Conservation (phyloP, 352 stramenopile genomes). For the Thraustochytrium striatum region DNA sequence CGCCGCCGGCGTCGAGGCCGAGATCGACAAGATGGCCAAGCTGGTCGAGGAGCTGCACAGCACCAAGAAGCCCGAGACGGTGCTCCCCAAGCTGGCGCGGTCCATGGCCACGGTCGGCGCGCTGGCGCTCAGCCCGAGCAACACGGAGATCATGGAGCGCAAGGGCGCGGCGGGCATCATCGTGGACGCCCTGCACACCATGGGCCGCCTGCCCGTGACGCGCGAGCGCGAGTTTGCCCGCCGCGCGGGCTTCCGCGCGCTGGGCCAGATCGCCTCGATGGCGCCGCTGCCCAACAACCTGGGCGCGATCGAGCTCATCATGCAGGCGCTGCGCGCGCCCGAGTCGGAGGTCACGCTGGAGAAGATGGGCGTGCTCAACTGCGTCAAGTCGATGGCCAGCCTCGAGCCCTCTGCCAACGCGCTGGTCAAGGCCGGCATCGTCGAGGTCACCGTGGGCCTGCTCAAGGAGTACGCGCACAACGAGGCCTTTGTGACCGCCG, state of each 20-base stretch:
- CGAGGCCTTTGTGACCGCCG: conserved; percentile 6
- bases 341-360: conserved; percentile 42
- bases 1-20: conserved; percentile 21
- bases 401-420: background rate
- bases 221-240: conserved; percentile 18
- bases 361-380: conserved; percentile 50
- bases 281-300: background rate
- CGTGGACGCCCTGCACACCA: conserved; percentile 1
- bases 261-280: conserved; percentile 43
- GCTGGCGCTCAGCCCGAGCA: conserved; percentile 26
- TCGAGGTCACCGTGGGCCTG: conserved; percentile 38
- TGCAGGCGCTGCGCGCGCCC: conserved; percentile 14
- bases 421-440: conserved; percentile 26
- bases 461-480: conserved; percentile 41
- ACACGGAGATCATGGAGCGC: conserved; percentile 28
- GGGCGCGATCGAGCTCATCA: conserved; percentile 18
- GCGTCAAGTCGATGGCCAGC: conserved; percentile 40
- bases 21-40: conserved; percentile 45
- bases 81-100: conserved; percentile 41
- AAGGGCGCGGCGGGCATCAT: conserved; percentile 36
- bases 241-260: conserved; percentile 31
- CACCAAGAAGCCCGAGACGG: background rate
- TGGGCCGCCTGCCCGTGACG: background rate
- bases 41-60: conserved; percentile 9
- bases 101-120: conserved; percentile 43